Percentiles rank a stretch among this genome's conserved stretches.
These are phyloP conservation scores for Aphanomyces invadans DNA, from an alignment of 352 stramenopile species.

Conservation along the genomic window DNA sequence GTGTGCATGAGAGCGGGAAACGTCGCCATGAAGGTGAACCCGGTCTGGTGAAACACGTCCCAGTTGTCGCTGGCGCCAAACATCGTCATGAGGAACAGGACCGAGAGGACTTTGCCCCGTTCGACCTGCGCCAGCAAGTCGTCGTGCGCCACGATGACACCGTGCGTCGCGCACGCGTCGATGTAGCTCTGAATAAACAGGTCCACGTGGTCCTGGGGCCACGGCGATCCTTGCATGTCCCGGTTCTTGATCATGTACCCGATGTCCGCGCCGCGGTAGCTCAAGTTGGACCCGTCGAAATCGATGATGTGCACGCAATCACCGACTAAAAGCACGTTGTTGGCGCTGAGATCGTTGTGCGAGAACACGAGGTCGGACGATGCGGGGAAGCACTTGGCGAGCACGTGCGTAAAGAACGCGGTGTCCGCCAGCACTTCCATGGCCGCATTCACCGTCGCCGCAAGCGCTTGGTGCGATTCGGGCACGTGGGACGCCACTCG, in stretches of 20 bases:
- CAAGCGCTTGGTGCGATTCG: neutral
- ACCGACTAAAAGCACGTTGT: neutral
- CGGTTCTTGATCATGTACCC: constrained; percentile 12
- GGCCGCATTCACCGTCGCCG: neutral
- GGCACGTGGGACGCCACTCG: neutral
- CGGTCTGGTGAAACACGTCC: constrained; percentile 5
- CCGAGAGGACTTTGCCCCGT: neutral
- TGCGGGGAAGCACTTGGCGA: neutral
- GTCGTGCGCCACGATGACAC: neutral
- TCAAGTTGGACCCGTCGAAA: constrained; percentile 8
- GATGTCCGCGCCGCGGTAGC: constrained; percentile 4
- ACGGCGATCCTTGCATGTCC: constrained; percentile 1
- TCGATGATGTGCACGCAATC: constrained; percentile 4
- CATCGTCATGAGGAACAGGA: constrained; percentile 15
- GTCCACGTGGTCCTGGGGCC: neutral
- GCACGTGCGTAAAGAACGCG: neutral
- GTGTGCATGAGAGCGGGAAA: constrained; percentile 3
- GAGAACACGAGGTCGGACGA: constrained; percentile 1
- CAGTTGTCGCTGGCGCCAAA: constrained; percentile 10
- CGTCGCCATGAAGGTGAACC: neutral
- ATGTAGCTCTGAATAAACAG: neutral
- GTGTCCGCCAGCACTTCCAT: neutral
- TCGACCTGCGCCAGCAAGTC: neutral
- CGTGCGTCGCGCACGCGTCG: neutral
- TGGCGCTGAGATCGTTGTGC: constrained; percentile 12